These are phyloP conservation scores for Harrya chromipes DNA, from an alignment of 768 basidiomycete species.

Conservation along the genomic window DNA sequence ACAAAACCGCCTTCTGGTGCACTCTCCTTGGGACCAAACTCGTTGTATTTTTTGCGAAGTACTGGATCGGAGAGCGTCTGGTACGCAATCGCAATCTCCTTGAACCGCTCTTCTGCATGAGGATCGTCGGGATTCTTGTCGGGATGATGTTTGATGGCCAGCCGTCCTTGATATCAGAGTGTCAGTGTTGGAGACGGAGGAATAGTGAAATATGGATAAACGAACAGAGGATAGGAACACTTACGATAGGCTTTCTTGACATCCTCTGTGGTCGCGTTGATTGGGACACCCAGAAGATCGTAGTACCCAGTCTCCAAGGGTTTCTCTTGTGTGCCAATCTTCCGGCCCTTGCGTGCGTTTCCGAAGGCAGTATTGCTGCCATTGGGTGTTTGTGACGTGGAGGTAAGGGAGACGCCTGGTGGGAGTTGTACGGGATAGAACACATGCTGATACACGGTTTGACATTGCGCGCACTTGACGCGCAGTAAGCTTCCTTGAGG, in stretches of 20 bases:
- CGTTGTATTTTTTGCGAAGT: slow-evolving; percentile 84
- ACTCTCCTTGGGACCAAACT: slow-evolving; percentile 83
- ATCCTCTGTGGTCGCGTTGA: slow-evolving; percentile 76
- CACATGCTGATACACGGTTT: slow-evolving; percentile 53
- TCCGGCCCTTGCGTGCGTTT: slow-evolving; percentile 51
- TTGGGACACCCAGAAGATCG: slow-evolving; percentile 73
- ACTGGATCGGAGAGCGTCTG: slow-evolving; percentile 78
- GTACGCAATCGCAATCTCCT: slow-evolving; percentile 86
- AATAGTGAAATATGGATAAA: background rate
- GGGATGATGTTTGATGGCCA: slow-evolving; percentile 89
- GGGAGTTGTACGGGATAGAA: slow-evolving; percentile 67
- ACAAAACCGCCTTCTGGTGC: slow-evolving; percentile 82
- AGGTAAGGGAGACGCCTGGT: slow-evolving; percentile 13
- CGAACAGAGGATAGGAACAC: slow-evolving; percentile 2
- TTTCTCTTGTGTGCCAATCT: slow-evolving; percentile 85
- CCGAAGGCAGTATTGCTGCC: slow-evolving; percentile 19
- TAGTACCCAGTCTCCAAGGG: slow-evolving; percentile 92
- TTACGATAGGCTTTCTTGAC: slow-evolving; percentile 89
- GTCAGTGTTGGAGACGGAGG: background rate
- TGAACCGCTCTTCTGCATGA: slow-evolving; percentile 82
- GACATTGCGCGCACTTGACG: slow-evolving; percentile 71
- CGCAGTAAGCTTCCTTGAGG: slow-evolving; percentile 55
- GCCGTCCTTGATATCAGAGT: slow-evolving; percentile 46
- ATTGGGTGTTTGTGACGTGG: slow-evolving; percentile 15
- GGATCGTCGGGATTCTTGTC: slow-evolving; percentile 93